Base-by-base conservation (phyloP, 768 basidiomycete genomes). In the Suillus clintonianus region DNA sequence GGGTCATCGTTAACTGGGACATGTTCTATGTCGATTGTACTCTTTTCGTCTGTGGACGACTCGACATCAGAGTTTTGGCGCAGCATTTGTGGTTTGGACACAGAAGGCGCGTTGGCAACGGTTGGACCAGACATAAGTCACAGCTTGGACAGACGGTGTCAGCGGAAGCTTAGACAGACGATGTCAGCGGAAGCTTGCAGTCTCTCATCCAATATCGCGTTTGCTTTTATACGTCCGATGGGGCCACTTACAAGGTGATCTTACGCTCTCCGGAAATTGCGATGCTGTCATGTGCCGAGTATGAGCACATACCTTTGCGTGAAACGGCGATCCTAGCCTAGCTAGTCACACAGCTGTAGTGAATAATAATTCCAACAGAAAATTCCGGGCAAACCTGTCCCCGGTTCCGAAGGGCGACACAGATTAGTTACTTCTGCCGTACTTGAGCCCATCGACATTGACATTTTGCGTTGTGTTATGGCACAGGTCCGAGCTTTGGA, bases 1-100 rank as follows among this genome's bases (percentile, higher is more conserved):
- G 89, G 89, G 72, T 90, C 88, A 65, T 90, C 81, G 14, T 76
- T 69, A n/a, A 90, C 87, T 11, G 65, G 60, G 51, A 70, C 71
- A 41, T 76, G 72, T 27, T 79, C 79, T 59, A 80, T 77, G 65
- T 78, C 78, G 45, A 50, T 36, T 34, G 51, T 50, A 56, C 63
- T 55, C 39, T 63, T 17, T 47, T 11, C 7, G 47, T 24, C 9
- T 6, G 19, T n/a, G 43, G 43, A n/a, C 19, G 43, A 9, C 43
- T 45, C 15, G n/a, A 45, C 8, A n/a, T 22, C 43, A 45, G 43
- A 22, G 43, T n/a, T n/a, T 45, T 45, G 11, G 22, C 11, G 22
- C 24, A 47, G 47, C 5, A 4, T 5, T 13, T 47, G 5, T 22
- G 22, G 22, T 14, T 24, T 8, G 11, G 47, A 47, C 22, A 13